These are phyloP conservation scores for Xylaria sp. DNA, from an alignment of 2,329 filamentous ascomycete genomes.

Conservation along the genomic window DNA sequence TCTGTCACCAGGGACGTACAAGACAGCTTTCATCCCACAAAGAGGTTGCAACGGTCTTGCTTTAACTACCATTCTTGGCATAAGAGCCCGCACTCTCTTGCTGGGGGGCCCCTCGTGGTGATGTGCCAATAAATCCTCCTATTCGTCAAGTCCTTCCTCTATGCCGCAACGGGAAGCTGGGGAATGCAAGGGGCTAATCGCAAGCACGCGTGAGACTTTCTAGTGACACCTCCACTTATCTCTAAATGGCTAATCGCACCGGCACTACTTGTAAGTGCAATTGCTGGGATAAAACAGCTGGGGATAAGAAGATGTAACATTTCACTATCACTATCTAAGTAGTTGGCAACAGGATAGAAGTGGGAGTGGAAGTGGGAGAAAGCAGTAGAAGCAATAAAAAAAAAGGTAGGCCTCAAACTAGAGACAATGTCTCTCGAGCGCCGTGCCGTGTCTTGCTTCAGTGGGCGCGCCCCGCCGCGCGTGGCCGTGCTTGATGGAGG, in stretches of 20 bases:
- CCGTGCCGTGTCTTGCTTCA: slow-evolving; percentile 16
- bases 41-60: slow-evolving; percentile 25
- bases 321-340: no score
- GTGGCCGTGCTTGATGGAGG: slow-evolving; percentile 7
- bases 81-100: slow-evolving; percentile 25
- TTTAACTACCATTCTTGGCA: slow-evolving; percentile 24
- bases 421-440: slow-evolving; percentile 17
- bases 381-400: background rate
- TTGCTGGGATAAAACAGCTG: background rate
- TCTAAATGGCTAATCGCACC: slow-evolving; percentile 25
- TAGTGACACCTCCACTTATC: slow-evolving; percentile 35
- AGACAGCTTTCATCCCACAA: slow-evolving; percentile 8
- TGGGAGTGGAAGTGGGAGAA: background rate
- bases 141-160: slow-evolving; percentile 39
- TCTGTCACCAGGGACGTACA: slow-evolving; percentile 28
- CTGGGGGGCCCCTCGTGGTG: slow-evolving; percentile 24
- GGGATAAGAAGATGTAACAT: slow-evolving; percentile 28
- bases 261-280: slow-evolving; percentile 22
- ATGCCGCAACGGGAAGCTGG: slow-evolving; percentile 47
- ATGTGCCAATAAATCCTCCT: slow-evolving; percentile 27
- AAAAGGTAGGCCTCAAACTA: background rate
- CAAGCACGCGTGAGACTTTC: slow-evolving; percentile 33
- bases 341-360: background rate
- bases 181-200: slow-evolving; percentile 43
- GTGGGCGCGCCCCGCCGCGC: background rate